These are phyloP conservation scores for Fusarium incarnatum DNA, from an alignment of 2,329 filamentous ascomycete genomes.

Conservation along the genomic window DNA sequence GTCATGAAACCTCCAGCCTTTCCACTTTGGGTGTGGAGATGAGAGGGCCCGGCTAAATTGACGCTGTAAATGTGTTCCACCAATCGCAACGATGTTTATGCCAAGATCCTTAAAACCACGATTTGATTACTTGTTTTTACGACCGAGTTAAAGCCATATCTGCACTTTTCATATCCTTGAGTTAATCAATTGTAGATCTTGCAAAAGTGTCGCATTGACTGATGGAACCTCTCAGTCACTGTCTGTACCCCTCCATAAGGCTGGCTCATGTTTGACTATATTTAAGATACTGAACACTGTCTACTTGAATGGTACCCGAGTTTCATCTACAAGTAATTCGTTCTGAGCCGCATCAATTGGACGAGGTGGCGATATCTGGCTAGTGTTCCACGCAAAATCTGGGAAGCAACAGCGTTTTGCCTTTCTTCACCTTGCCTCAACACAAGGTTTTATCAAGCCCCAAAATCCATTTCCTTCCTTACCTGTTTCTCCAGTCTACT, in stretches of 20 bases:
- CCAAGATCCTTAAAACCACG: not conserved
- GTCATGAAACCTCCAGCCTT: constrained; percentile 21
- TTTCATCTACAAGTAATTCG: not conserved
- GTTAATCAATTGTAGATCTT: not conserved
- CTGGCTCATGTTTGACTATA: not conserved
- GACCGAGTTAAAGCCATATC: not conserved
- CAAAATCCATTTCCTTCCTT: too few species aligned
- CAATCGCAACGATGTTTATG: not conserved
- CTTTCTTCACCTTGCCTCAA: not conserved
- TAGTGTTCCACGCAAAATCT: not conserved
- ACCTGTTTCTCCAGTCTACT: too few species aligned
- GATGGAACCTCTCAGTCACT: not conserved
- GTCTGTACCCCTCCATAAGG: not conserved
- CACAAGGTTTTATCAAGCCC: not conserved
- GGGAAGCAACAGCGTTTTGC: not conserved
- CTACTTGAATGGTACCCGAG: not conserved
- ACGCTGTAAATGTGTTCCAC: constrained; percentile 10
- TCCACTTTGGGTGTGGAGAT: constrained; percentile 5
- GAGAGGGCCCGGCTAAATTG: constrained; percentile 2
- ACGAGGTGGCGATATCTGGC: not conserved
- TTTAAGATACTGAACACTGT: not conserved
- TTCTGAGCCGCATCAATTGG: not conserved
- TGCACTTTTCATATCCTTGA: not conserved
- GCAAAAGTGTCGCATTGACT: not conserved
- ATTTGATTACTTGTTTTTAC: constrained; percentile 4